Conservation (phyloP, 495 filamentous ascomycete genomes). For the Annulohypoxylon stygium region DNA sequence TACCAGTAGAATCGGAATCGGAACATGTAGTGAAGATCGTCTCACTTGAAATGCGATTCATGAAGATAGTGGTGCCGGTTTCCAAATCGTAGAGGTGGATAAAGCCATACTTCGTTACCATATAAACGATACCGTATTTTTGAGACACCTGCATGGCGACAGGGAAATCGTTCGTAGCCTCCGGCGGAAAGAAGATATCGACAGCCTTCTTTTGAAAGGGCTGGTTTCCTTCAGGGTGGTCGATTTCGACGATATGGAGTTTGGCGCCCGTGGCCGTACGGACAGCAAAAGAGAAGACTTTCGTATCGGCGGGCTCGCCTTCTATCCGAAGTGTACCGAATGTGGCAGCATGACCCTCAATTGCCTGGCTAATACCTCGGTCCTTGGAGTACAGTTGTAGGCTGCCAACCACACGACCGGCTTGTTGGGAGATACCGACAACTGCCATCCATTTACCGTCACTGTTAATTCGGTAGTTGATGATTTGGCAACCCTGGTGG, state of each 20-base stretch:
- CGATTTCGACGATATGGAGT: constrained; percentile 97
- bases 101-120: constrained; percentile 99
- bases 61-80: constrained; percentile 97
- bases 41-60: constrained; percentile 99
- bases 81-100: constrained; percentile 99
- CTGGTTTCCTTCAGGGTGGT: constrained; percentile 89
- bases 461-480: constrained; percentile 97
- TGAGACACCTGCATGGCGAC: constrained; percentile 97
- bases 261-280: constrained; percentile 89
- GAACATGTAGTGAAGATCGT: constrained; percentile 95
- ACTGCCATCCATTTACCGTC: constrained; percentile 99
- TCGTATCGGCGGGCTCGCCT: constrained; percentile 88
- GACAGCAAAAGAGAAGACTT: constrained; percentile 96
- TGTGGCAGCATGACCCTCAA: constrained; percentile 96
- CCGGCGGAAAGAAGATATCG: constrained; percentile 96
- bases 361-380: constrained; percentile 95
- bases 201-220: constrained; percentile 93
- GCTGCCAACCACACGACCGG: constrained; percentile 91
- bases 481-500: constrained; percentile 90
- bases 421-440: constrained; percentile 92
- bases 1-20: constrained; percentile 85
- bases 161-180: constrained; percentile 96
- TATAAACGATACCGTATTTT: constrained; percentile 94
- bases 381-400: constrained; percentile 98
- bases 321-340: constrained; percentile 93